These are phyloP conservation scores for Ophiostoma himal-ulmi DNA, from an alignment of 2,329 filamentous ascomycete species.

Conservation along the genomic window DNA sequence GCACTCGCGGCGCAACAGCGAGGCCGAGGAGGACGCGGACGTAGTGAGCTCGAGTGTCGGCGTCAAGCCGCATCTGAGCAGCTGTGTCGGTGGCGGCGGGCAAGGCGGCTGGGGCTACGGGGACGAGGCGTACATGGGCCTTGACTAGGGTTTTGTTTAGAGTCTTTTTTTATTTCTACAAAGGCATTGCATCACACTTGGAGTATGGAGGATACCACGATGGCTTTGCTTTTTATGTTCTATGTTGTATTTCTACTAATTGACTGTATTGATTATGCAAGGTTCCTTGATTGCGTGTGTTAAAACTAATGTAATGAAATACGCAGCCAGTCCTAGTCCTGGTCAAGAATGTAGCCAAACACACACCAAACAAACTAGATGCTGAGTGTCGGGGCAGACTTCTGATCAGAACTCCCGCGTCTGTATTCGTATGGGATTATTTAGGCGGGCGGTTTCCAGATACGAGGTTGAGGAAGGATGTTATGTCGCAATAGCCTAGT, in stretches of 20 bases:
- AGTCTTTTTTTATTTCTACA: background rate
- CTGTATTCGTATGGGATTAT: no score
- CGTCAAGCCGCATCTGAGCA: constrained; percentile 47
- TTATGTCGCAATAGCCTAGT: no score
- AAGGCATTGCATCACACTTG: background rate
- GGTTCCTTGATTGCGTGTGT: background rate
- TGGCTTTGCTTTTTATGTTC: background rate
- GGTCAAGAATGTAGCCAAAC: no score
- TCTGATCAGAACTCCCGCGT: no score
- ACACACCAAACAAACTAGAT: no score
- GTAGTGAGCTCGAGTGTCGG: constrained; percentile 42
- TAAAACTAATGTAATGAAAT: background rate
- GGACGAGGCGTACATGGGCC: constrained; percentile 76
- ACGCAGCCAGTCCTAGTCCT: no score
- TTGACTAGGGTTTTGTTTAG: constrained; percentile 50
- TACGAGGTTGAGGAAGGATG: no score
- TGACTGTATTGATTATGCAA: background rate
- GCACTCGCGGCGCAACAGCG: constrained; percentile 39
- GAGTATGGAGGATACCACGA: background rate
- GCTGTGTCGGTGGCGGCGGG: constrained; percentile 38
- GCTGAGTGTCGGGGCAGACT: no score
- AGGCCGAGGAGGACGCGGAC: constrained; percentile 40
- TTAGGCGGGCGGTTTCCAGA: no score
- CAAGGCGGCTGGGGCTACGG: constrained; percentile 80
- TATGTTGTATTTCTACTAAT: background rate